Evolutionary conservation across 441 rosid species (phyloP).

Genomic region (Sinapis alba): DNA sequence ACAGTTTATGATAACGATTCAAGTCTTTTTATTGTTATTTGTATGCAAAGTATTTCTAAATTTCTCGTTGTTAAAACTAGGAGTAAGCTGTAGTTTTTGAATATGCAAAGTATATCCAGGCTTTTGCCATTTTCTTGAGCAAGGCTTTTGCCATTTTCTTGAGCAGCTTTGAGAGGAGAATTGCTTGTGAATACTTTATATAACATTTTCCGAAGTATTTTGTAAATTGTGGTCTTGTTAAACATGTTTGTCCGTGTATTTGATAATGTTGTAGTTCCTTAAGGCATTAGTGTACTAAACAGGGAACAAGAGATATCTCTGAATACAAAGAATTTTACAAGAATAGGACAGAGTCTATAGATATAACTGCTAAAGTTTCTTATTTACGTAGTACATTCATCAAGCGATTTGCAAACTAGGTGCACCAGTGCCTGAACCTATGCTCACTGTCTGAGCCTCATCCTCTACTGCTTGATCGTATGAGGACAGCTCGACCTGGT

Average conservation of each 20-base stretch:
- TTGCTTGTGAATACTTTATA: slow-evolving; percentile 10
- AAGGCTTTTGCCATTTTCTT: background rate
- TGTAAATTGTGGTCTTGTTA: background rate
- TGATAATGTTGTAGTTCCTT: too few relatives aligned
- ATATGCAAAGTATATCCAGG: slow-evolving; percentile 17
- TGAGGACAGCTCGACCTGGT: slow-evolving; percentile 49
- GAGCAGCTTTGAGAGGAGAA: background rate
- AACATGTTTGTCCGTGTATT: background rate
- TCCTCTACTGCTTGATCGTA: slow-evolving; percentile 61
- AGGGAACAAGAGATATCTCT: too few relatives aligned
- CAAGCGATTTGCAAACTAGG: slow-evolving; percentile 37
- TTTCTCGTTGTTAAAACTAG: background rate
- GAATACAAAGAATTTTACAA: too few relatives aligned
- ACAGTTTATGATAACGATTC: background rate
- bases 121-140: background rate
- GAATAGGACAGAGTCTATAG: too few relatives aligned
- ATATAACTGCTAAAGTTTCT: too few relatives aligned
- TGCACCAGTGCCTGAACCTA: slow-evolving; percentile 29
- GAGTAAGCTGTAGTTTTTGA: slow-evolving; percentile 16
- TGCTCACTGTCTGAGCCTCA: slow-evolving; percentile 18
- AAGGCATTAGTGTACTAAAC: too few relatives aligned
- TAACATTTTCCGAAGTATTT: background rate
- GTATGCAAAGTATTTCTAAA: slow-evolving; percentile 1
- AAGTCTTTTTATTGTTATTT: background rate
- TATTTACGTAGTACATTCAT: slow-evolving; percentile 15